Evolutionary conservation across 78 protist species (phyloP), one percentile per base, ranked within the genome.

Genomic region (Dictyostelium intermedium): DNA sequence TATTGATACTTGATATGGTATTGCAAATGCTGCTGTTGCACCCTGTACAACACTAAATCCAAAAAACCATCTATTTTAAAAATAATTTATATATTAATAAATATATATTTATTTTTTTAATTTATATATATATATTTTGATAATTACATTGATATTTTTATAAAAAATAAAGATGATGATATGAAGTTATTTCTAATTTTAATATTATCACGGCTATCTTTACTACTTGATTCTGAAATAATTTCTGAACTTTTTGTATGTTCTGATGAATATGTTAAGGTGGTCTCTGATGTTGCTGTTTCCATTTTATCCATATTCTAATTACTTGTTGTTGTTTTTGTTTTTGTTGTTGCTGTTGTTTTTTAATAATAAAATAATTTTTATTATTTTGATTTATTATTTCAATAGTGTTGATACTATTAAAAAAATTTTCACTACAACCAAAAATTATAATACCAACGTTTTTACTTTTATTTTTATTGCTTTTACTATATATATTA

Each of bases 101-200:
- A n/a, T n/a, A n/a, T 30, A 43, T 83, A 20, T n/a, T 76, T 83
- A 39, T 27, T 60, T 30, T 47, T 60, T 32, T 32, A 13, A 1
- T 25, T 39, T 83, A 69, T 50, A 66, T 63, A 63, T 83, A 34
- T 16, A n/a, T 34, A 56, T 37, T 76, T 32, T 41, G 23, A 43
- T 20, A 43, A 70, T 20, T 80, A 89, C 94, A 66, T 20, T 41
- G 94, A 89, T 10, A 89, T 89, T 81, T 89, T 89, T 45, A 89
- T 79, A 80, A 79, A 89, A 80, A 80, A 86, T 34, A 77, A 86
- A n/a, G 66, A 45, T 5, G 86, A 50, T 18, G n/a, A 25, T 35
- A 82, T 56, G 35, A 82, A 45, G 9, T n/a, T 35, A 30, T 2
- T 34, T 82, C 35, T 50, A 56, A 50, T 82, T 56, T 34, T 35